Conservation (phyloP, 805 yeast genomes). For the Starmerella floricola region DNA sequence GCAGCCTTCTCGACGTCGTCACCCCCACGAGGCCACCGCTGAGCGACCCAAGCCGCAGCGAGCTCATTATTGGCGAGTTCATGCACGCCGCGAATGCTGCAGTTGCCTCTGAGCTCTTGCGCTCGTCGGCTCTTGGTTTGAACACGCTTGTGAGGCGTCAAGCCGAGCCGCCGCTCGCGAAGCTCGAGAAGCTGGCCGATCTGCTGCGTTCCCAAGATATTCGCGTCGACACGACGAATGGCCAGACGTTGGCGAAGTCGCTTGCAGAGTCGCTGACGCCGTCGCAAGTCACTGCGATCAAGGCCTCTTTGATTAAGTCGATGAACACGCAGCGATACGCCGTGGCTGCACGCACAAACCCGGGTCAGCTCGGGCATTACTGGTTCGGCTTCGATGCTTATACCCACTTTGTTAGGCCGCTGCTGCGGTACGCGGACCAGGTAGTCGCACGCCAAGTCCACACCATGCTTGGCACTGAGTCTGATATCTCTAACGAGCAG, state of each 20-base stretch:
- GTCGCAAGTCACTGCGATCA: conserved; percentile 57
- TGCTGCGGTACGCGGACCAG: conserved; percentile 82
- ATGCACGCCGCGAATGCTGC: conserved; percentile 71
- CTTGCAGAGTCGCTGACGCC: conserved; percentile 52
- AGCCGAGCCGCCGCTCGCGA: conserved; percentile 66
- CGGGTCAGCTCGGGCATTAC: conserved; percentile 67
- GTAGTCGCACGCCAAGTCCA: conserved; percentile 88
- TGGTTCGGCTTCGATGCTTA: conserved; percentile 71
- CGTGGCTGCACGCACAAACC: conserved; percentile 76
- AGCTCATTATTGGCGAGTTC: conserved; percentile 58
- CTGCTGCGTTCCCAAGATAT: conserved; percentile 45
- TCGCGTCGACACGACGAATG: conserved; percentile 58
- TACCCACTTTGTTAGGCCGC: conserved; percentile 88
- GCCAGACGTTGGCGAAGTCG: conserved; percentile 61
- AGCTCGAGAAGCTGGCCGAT: conserved; percentile 65
- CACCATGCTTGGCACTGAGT: conserved; percentile 36
- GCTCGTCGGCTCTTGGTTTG: conserved; percentile 55
- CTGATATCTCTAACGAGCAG: conserved; percentile 3
- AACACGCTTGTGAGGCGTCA: conserved; percentile 78
- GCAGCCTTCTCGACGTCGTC: conserved; percentile 14
- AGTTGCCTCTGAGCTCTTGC: conserved; percentile 64
- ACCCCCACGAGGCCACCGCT: conserved; percentile 17
- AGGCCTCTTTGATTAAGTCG: conserved; percentile 67
- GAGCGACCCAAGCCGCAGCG: conserved; percentile 25
- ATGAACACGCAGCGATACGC: conserved; percentile 78